Percentiles rank a stretch among this genome's conserved stretches.
These are phyloP conservation scores for Lactifluus piperatus DNA, from an alignment of 768 basidiomycete genomes.

Conservation along the genomic window DNA sequence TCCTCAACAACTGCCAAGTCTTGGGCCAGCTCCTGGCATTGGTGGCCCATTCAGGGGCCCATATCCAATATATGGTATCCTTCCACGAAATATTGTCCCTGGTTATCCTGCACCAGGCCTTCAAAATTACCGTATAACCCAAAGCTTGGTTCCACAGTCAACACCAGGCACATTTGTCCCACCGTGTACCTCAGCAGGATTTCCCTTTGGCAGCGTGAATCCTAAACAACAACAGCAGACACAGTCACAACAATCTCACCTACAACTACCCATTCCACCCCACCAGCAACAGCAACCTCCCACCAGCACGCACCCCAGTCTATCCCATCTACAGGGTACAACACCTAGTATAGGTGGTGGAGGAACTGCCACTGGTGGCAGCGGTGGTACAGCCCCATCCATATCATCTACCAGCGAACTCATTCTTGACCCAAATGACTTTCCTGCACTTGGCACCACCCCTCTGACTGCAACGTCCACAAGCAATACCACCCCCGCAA, in stretches of 20 bases:
- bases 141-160: slow-evolving; percentile 46
- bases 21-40: slow-evolving; percentile 55
- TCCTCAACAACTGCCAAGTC: slow-evolving; percentile 70
- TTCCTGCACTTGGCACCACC: slow-evolving; percentile 73
- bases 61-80: slow-evolving; percentile 47
- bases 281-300: slow-evolving; percentile 34
- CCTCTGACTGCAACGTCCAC: slow-evolving; percentile 34
- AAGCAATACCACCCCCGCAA: slow-evolving; percentile 32
- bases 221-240: slow-evolving; percentile 35
- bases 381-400: slow-evolving; percentile 42
- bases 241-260: slow-evolving; percentile 26
- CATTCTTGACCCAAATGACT: slow-evolving; percentile 78
- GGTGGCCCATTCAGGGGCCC: slow-evolving; percentile 54
- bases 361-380: not conserved
- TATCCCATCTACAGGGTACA: slow-evolving; percentile 49
- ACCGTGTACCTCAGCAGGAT: slow-evolving; percentile 48
- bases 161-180: slow-evolving; percentile 53
- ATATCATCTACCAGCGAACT: slow-evolving; percentile 64
- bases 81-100: slow-evolving; percentile 48
- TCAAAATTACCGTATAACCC: slow-evolving; percentile 53
- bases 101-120: slow-evolving; percentile 43
- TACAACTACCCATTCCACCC: slow-evolving; percentile 32
- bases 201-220: slow-evolving; percentile 55
- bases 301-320: slow-evolving; percentile 42
- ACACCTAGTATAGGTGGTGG: slow-evolving; percentile 27